These are phyloP conservation scores for Trametes polyzona DNA, from an alignment of 1,284 basidiomycete genomes.

Conservation along the genomic window DNA sequence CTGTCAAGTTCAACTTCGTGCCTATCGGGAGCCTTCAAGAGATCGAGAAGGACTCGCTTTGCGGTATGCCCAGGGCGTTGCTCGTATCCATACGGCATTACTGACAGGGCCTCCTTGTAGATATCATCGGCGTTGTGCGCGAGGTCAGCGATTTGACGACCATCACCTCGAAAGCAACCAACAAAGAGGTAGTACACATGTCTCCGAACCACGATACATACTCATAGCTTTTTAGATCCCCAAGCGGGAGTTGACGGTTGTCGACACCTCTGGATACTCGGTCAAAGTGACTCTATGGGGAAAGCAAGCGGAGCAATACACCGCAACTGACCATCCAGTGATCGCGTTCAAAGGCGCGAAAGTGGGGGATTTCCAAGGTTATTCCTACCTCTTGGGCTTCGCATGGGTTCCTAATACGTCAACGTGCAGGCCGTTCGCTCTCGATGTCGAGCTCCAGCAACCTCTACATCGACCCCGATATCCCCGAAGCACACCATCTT, in stretches of 20 bases:
- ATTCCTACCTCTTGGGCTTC: neutral
- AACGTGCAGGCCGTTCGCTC: constrained; percentile 68
- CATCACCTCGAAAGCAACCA: constrained; percentile 75
- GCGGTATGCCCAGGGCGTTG: constrained; percentile 56
- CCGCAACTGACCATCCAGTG: constrained; percentile 62
- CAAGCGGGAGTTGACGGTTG: constrained; percentile 89
- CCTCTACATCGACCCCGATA: constrained; percentile 88
- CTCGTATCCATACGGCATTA: constrained; percentile 39
- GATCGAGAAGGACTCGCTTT: constrained; percentile 75
- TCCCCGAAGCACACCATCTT: constrained; percentile 82
- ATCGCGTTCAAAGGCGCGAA: constrained; percentile 96
- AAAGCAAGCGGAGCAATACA: constrained; percentile 88
- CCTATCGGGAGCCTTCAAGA: constrained; percentile 65
- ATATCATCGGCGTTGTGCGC: constrained; percentile 86
- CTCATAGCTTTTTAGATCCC: constrained; percentile 55
- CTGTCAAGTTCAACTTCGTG: constrained; percentile 86
- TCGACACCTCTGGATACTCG: constrained; percentile 83
- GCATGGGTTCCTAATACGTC: neutral
- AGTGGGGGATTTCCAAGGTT: constrained; percentile 93
- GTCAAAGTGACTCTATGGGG: constrained; percentile 96
- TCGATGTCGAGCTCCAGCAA: constrained; percentile 72
- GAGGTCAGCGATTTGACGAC: constrained; percentile 73
- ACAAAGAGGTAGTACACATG: constrained; percentile 56
- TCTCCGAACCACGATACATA: neutral
- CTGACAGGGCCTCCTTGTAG: constrained; percentile 46